phyloP scores from a whole-genome alignment of 371 early-diverging fungal species.

The Apophysomyces sp. region DNA sequence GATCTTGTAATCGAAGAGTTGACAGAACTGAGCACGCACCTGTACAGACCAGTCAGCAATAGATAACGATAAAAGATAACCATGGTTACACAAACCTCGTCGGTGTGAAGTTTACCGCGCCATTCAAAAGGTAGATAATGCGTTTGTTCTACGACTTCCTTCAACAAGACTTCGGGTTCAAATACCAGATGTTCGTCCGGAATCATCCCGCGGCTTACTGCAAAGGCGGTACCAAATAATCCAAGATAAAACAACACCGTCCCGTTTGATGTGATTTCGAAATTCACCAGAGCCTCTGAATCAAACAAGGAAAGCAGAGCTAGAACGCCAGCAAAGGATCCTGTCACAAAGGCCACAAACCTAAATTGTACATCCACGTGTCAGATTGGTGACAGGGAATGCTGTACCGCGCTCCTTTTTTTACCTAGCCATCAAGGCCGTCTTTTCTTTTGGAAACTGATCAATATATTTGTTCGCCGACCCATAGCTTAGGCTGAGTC shows the following conservation, averaged over 20 bases:
- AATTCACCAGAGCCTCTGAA: slow-evolving; percentile 82
- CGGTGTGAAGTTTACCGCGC: slow-evolving; percentile 82
- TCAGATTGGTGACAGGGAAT: not conserved
- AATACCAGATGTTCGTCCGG: slow-evolving; percentile 79
- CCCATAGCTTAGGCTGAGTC: slow-evolving; percentile 72
- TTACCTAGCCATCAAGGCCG: slow-evolving; percentile 76
- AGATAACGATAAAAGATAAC: not conserved
- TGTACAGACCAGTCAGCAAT: slow-evolving; percentile 23
- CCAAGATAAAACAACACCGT: slow-evolving; percentile 92
- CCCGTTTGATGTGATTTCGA: slow-evolving; percentile 86
- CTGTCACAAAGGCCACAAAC: slow-evolving; percentile 88
- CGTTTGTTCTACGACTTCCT: slow-evolving; percentile 79
- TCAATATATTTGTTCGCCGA: slow-evolving; percentile 80
- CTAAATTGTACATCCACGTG: slow-evolving; percentile 31
- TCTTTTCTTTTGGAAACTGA: slow-evolving; percentile 87
- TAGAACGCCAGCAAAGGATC: slow-evolving; percentile 87
- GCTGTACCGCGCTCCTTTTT: not conserved
- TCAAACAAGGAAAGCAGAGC: slow-evolving; percentile 82
- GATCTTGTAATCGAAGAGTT: slow-evolving; percentile 80
- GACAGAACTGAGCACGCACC: slow-evolving; percentile 81
- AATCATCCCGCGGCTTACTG: slow-evolving; percentile 80
- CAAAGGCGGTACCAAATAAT: slow-evolving; percentile 83
- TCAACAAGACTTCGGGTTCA: slow-evolving; percentile 78
- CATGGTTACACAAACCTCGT: slow-evolving; percentile 54
- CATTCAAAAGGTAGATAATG: slow-evolving; percentile 92